Evolutionary conservation across 139 green algal genomes (phyloP).

Genomic region (Chlamydomonas schloesseri): DNA sequence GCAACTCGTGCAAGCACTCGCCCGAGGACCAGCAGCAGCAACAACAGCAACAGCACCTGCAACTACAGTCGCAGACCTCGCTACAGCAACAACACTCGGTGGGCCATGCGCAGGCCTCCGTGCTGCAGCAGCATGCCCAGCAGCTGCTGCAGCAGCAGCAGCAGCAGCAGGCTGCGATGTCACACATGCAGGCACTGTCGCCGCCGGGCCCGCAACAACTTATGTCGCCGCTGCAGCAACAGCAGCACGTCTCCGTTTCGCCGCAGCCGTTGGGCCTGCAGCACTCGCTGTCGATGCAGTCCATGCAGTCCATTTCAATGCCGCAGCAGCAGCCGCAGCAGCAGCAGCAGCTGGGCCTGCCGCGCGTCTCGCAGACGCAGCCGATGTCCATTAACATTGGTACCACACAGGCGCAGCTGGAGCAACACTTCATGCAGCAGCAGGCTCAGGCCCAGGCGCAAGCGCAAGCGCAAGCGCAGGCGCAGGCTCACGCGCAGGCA

Average conservation of each 20-base stretch:
- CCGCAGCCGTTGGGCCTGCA: too few relatives aligned
- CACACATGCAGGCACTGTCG: background rate
- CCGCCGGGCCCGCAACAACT: too few relatives aligned
- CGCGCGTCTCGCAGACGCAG: too few relatives aligned
- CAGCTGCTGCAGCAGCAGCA: background rate
- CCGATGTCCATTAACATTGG: too few relatives aligned
- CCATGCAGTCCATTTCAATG: too few relatives aligned
- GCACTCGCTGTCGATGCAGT: too few relatives aligned
- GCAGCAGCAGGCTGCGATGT: too few relatives aligned
- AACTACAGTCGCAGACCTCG: background rate
- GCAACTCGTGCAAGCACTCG: background rate
- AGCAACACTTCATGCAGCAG: background rate
- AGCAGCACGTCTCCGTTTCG: background rate
- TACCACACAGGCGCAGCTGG: background rate
- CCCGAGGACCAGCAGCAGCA: background rate
- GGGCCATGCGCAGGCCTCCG: background rate
- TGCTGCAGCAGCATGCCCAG: background rate
- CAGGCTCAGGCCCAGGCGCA: background rate
- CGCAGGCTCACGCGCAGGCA: background rate
- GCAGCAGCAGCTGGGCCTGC: background rate
- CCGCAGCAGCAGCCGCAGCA: conserved; percentile 10
- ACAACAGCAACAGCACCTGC: background rate
- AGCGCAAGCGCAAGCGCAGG: background rate
- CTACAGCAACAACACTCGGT: background rate
- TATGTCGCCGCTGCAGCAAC: too few relatives aligned